Percentiles rank a stretch among this genome's conserved stretches.
Evolutionary conservation across 2,329 filamentous ascomycete species (phyloP).

Genomic region (Truncatella angustata): DNA sequence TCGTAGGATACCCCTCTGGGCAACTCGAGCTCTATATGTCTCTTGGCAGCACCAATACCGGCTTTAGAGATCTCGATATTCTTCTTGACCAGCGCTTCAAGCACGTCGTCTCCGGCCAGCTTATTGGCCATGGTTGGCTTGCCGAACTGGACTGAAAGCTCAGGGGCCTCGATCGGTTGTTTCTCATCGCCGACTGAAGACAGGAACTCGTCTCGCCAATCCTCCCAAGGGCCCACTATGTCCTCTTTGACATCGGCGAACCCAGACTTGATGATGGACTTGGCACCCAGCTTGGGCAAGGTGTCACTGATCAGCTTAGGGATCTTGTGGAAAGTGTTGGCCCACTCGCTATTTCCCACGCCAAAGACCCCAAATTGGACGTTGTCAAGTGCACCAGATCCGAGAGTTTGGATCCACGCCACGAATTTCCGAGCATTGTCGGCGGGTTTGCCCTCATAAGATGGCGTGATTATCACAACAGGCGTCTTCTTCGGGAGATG

Average conservation of each 20-base stretch:
- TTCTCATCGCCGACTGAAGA: conserved; percentile 2
- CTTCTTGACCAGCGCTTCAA: neutral
- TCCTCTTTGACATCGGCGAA: conserved; percentile 38
- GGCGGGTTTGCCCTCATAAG: conserved; percentile 56
- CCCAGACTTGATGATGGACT: conserved; percentile 15
- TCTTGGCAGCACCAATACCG: neutral
- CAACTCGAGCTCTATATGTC: conserved; percentile 1
- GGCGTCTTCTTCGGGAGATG: conserved; percentile 44
- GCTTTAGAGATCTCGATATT: neutral
- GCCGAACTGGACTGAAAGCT: neutral
- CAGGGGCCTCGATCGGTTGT: neutral
- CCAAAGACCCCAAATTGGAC: conserved; percentile 56
- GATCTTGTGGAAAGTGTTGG: conserved; percentile 64
- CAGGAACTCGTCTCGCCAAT: neutral
- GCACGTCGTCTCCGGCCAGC: neutral
- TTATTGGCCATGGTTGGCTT: neutral
- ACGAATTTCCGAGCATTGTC: conserved; percentile 57
- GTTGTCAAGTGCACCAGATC: conserved; percentile 36
- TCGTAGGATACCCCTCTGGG: neutral
- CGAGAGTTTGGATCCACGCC: conserved; percentile 47
- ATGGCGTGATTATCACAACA: conserved; percentile 52
- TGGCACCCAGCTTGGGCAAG: conserved; percentile 45
- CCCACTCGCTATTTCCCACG: conserved; percentile 51
- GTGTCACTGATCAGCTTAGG: conserved; percentile 60
- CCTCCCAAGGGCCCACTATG: neutral